Evolutionary conservation across 371 early-diverging fungal genomes (phyloP), one percentile per base, ranked within the genome.

Genomic region (Mucor saturninus): DNA sequence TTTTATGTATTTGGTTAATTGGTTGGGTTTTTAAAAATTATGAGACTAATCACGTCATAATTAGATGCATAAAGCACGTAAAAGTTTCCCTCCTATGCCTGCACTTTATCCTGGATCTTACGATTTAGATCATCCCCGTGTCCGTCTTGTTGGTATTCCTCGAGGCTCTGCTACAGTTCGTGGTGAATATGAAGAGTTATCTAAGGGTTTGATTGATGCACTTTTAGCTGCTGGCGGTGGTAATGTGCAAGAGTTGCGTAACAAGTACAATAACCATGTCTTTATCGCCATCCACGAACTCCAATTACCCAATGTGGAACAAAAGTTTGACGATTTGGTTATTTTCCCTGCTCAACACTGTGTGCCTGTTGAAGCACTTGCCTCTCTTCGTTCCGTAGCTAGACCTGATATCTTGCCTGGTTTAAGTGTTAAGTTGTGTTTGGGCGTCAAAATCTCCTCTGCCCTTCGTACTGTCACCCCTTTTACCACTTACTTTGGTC

Each of bases 401-500:
- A 65, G 82, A 10, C 78, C 80, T 26, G 74, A 81, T 26, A 54
- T 77, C 2, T 62, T 83, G 15, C 75, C 73, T 11, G 76, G 77
- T 26, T 57, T 65, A 15, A 75, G 81, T 5, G 67, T 89, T 43
- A 91, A 91, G 69, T 76, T 90, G 11, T 80, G 90, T 28, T 66
- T 91, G 35, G 90, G 87, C 26, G 79, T 90, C 67, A 91, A 86
- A 60, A 79, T 89, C 5, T 82, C 91, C 1, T 89, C 90, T 7
- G 91, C 91, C 29, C 60, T 91, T 61, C 88, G 92, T 52, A 91
- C 90, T 8, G 83, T 91, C 59, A 87, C 87, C 14, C 91, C 91
- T 7, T 90, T 83, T 73, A 81, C 89, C 0, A 85, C 89, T 14
- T 78, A 81, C 54, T 80, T 88, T 60, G 90, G 90, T 0, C 88